Base-by-base conservation (phyloP, 495 filamentous ascomycete genomes). In the Clohesyomyces aquaticus region DNA sequence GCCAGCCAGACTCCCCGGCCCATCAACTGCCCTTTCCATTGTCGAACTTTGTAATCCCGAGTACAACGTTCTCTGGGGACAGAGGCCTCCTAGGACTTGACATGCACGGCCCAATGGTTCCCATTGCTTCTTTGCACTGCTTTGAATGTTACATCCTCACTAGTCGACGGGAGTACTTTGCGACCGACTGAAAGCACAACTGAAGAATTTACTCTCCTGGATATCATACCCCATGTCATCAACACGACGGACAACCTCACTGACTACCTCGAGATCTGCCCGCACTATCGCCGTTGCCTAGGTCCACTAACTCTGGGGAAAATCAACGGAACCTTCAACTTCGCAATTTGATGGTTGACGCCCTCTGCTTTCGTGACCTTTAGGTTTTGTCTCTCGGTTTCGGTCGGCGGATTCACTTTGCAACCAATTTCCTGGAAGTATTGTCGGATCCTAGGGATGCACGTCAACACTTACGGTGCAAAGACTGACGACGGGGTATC, bases 371-470 rank as follows among this genome's bases (percentile, higher is more conserved):
- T 87, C 14, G 80, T 80, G 59, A 85, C 76, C 65, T 78, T 79
- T 58, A 74, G 45, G 45, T 62, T 74, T 45, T 75, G 75, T 59
- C 77, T 76, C 60, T 84, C 81, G 11, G 67, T 78, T 23, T 81
- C 79, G 47, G 79, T 81, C 38, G 77, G 69, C 50, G 78, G 74
- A 63, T 63, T 78, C 16, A 87, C 75, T 61, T 77, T 80, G 27
- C 90, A 93, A 1, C 94, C 94, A 68, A 98, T 82, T 72, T 96
- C 93, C 29, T 79, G 75, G 80, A 93, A 96, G 71, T 92, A 93
- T 63, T 84, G 77, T 18, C 61, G 73, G 49, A 89, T 77, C 32
- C 79, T 80, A 59, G 45, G 8, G 28, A 42, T 22, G 22, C 14
- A 19, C 14, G 55, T 48, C 16, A 2, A 46, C 1, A 16, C 23